These are phyloP conservation scores for Ganoderma lucidum DNA, from an alignment of 1,284 basidiomycete genomes.

Conservation along the genomic window DNA sequence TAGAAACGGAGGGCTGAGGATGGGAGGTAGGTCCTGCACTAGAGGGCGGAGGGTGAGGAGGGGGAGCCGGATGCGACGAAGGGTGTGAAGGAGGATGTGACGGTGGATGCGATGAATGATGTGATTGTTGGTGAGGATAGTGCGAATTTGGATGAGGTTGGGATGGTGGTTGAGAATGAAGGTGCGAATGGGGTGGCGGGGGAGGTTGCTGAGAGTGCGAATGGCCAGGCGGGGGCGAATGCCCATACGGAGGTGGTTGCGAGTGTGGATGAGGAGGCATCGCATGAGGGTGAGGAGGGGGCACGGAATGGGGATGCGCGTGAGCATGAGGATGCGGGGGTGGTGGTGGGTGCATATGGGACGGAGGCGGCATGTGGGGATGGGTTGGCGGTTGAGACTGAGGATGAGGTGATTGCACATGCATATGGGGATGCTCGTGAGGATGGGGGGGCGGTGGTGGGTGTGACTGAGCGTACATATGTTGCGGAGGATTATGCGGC, in stretches of 20 bases:
- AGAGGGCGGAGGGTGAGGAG: slow-evolving; percentile 6
- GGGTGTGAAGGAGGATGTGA: not conserved
- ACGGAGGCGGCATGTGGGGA: slow-evolving; percentile 9
- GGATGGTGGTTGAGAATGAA: slow-evolving; percentile 14
- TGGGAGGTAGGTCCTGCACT: slow-evolving; percentile 18
- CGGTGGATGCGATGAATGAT: slow-evolving; percentile 5
- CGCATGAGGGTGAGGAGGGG: slow-evolving; percentile 22
- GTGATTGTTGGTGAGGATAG: slow-evolving; percentile 17
- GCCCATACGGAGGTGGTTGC: slow-evolving; percentile 20
- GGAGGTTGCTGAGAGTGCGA: slow-evolving; percentile 18
- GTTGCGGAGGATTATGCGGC: slow-evolving; percentile 20
- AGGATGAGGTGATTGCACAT: slow-evolving; percentile 21
- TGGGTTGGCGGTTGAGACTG: slow-evolving; percentile 19
- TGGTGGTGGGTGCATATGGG: slow-evolving; percentile 8
- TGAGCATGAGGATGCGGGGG: slow-evolving; percentile 9
- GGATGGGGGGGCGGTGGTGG: slow-evolving; percentile 10
- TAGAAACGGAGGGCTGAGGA: slow-evolving; percentile 28
- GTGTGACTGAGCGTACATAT: slow-evolving; percentile 16
- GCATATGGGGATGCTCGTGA: slow-evolving; percentile 15
- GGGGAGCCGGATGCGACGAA: not conserved
- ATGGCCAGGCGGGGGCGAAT: slow-evolving; percentile 12
- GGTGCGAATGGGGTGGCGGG: slow-evolving; percentile 19
- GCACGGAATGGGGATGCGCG: slow-evolving; percentile 13
- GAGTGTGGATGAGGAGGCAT: slow-evolving; percentile 19
- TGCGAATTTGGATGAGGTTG: slow-evolving; percentile 12